Evolutionary conservation across 768 basidiomycete species (phyloP), one percentile per base, ranked within the genome.

Genomic region (Leccinum incarnatum): DNA sequence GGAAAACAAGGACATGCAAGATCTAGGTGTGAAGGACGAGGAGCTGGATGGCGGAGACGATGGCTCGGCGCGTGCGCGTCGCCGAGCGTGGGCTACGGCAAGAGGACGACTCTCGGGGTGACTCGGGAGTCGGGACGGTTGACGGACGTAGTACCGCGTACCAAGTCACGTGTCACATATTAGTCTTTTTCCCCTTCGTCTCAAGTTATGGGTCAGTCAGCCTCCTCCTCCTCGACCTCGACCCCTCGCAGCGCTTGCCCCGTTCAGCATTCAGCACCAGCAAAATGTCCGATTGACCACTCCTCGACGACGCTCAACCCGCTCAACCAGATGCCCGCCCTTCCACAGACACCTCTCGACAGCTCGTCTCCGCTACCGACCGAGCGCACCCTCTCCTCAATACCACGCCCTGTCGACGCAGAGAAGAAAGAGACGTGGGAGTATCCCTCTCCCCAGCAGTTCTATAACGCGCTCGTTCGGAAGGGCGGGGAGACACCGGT

Each of bases 401-500:
- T 99, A 69, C 94, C 93, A 5, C 86, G 95, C 52, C 77, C 85
- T 56, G 65, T 67, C 4, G 69, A 73, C 1, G 15, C 59, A 2
- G 62, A 54, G 19, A 58, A 23, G 8, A 67, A 60, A 25, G 60
- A 61, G 23, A 82, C 78, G 49, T 98, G 96, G 96, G 95, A 97
- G 70, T 98, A 98, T 74, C 96, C 96, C 3, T 93, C 90, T 2
- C 93, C 95, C 10, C 96, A 98, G 74, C 95, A 98, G 72, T 98
- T 98, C 70, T 95, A 98, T 74, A 98, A 98, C 73, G 96, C 96
- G 0, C 81, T 99, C 14, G 93, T 93, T 10, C 78, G 94, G 61
- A 99, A 99, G 71, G 97, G 97, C 2, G 94, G 91, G 91, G 95
- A 96, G 74, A 96, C 97, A 2, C 94, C 95, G 0, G 95, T 95